These are phyloP conservation scores for Anethum foeniculum DNA, from an alignment of 140 eudicot species.

Conservation along the genomic window DNA sequence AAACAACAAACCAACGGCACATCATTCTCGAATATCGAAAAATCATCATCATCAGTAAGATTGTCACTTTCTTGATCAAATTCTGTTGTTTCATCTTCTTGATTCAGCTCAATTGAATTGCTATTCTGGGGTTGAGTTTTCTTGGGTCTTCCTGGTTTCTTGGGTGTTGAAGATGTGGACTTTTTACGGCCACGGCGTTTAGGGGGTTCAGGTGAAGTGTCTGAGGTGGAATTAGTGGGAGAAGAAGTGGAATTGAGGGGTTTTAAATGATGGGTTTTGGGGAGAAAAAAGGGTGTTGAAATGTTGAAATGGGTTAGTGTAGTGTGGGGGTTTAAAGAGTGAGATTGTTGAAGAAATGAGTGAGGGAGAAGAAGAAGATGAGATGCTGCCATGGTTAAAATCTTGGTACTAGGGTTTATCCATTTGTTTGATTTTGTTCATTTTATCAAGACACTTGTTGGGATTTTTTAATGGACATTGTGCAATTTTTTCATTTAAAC, in stretches of 20 bases:
- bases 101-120: conserved; percentile 10
- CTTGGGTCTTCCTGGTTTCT: conserved; percentile 16
- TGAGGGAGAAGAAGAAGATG: conserved; percentile 32
- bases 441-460: neutral
- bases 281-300: conserved; percentile 12
- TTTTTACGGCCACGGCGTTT: conserved; percentile 58
- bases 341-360: conserved; percentile 1
- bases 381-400: conserved; percentile 41
- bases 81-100: neutral
- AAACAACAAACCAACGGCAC: conserved; percentile 82
- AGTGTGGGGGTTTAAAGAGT: conserved; percentile 3
- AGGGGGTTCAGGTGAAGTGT: conserved; percentile 17
- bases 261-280: conserved; percentile 3
- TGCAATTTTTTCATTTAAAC: too few species aligned
- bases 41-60: conserved; percentile 40
- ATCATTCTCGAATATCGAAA: conserved; percentile 37
- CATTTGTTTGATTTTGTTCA: neutral
- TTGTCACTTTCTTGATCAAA: conserved; percentile 24
- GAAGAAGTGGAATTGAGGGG: conserved; percentile 20
- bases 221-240: conserved; percentile 24
- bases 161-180: conserved; percentile 26
- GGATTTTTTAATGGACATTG: neutral
- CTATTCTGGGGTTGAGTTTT: conserved; percentile 20
- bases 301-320: conserved; percentile 14
- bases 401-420: conserved; percentile 42